Percentiles rank a stretch among this genome's conserved stretches.
Evolutionary conservation across 192 early-diverging fungal species (phyloP).

Genomic region (Podila minutissima): DNA sequence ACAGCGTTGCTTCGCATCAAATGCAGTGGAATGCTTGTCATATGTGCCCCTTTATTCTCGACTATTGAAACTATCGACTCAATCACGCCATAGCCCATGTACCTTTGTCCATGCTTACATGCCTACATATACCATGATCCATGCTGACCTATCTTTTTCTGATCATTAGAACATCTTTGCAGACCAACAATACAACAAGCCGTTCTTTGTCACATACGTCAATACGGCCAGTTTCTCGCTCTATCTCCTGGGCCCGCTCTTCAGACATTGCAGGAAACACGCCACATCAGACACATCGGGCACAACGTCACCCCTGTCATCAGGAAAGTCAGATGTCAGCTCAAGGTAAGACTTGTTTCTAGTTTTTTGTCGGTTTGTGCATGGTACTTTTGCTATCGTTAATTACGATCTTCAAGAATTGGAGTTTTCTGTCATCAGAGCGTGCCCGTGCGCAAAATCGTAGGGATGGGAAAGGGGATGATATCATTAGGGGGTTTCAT

Average conservation of each 20-base stretch:
- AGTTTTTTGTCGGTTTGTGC: neutral
- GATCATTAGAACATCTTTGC: slow-evolving; percentile 69
- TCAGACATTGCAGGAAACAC: slow-evolving; percentile 18
- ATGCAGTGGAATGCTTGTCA: too few species aligned
- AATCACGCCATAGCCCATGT: neutral
- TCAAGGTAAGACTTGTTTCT: neutral
- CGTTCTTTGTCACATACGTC: slow-evolving; percentile 82
- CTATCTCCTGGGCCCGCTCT: slow-evolving; percentile 65
- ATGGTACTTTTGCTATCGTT: neutral
- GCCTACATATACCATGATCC: neutral
- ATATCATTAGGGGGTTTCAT: too few species aligned
- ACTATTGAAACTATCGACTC: too few species aligned
- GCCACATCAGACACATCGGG: neutral
- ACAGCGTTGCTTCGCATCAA: neutral
- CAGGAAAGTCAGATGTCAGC: neutral
- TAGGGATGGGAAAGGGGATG: neutral
- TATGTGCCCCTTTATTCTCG: too few species aligned
- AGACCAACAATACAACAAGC: slow-evolving; percentile 74
- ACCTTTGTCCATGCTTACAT: neutral
- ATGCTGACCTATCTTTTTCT: neutral
- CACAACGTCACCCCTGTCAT: neutral
- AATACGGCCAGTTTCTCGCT: slow-evolving; percentile 82
- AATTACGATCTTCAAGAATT: neutral
- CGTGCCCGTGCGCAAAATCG: neutral
- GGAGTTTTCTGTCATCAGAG: neutral